These are phyloP conservation scores for Pseudonitzschia pungens DNA, from an alignment of 108 stramenopile genomes.

Conservation along the genomic window DNA sequence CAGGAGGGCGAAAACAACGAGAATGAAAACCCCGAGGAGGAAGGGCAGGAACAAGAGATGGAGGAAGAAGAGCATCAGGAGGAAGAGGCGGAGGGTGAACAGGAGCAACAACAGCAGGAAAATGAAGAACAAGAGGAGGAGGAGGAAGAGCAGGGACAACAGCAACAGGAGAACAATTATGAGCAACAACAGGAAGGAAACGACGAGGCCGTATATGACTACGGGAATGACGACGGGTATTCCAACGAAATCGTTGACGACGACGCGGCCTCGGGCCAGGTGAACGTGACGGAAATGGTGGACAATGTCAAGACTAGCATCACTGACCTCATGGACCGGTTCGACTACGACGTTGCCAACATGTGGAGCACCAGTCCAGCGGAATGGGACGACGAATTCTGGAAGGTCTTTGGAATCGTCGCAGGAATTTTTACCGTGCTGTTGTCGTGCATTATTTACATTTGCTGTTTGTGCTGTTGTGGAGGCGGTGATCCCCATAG, in stretches of 20 bases:
- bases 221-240: background rate
- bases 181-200: slow-evolving; percentile 1
- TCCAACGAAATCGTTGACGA: background rate
- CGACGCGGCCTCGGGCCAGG: background rate
- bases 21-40: background rate
- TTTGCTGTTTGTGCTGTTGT: background rate
- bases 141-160: background rate
- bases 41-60: background rate
- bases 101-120: background rate
- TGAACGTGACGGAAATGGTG: background rate
- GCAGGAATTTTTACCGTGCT: background rate
- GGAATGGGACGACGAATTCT: slow-evolving; percentile 10
- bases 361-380: slow-evolving; percentile 7
- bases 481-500: background rate
- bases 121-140: background rate
- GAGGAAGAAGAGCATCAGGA: background rate
- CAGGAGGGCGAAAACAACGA: background rate
- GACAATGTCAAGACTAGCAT: too few species aligned
- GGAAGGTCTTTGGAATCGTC: slow-evolving; percentile 2
- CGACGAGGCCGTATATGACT: background rate
- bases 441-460: background rate
- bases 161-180: background rate
- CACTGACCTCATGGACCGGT: background rate
- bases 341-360: slow-evolving; percentile 3
- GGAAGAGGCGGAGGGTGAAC: background rate